Percentiles rank a stretch among this genome's conserved stretches.
phyloP scores from a whole-genome alignment of 306 rosid species.

The Dalbergia cultrata region DNA sequence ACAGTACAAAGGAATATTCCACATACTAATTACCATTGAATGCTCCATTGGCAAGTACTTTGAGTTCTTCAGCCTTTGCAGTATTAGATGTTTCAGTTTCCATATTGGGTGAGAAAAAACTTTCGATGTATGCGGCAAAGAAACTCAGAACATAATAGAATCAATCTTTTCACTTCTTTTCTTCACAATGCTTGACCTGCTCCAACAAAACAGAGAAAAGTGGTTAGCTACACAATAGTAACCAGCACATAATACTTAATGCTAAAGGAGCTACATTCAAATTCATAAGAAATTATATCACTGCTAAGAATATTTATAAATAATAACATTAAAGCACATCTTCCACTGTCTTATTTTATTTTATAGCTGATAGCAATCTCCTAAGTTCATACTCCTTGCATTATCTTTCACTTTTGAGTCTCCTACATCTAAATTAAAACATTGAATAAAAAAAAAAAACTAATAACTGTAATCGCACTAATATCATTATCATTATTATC shows the following conservation, averaged over 20 bases:
- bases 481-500: slow-evolving; percentile 21
- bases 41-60: slow-evolving; percentile 83
- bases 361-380: slow-evolving; percentile 18
- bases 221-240: slow-evolving; percentile 25
- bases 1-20: background rate
- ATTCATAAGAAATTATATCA: background rate
- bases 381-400: background rate
- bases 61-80: slow-evolving; percentile 80
- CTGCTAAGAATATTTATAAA: background rate
- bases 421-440: slow-evolving; percentile 2
- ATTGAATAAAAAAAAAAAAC: background rate
- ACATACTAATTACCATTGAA: slow-evolving; percentile 67
- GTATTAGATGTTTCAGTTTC: slow-evolving; percentile 61
- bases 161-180: slow-evolving; percentile 33
- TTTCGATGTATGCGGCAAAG: slow-evolving; percentile 41
- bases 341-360: background rate
- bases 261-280: slow-evolving; percentile 21
- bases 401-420: background rate
- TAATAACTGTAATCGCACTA: slow-evolving; percentile 17
- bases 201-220: slow-evolving; percentile 32
- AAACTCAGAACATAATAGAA: slow-evolving; percentile 53
- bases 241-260: background rate
- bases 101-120: slow-evolving; percentile 58
- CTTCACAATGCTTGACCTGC: slow-evolving; percentile 43
- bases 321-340: background rate